Conservation (phyloP, 2,329 filamentous ascomycete genomes). For the Ascochyta rabiei region DNA sequence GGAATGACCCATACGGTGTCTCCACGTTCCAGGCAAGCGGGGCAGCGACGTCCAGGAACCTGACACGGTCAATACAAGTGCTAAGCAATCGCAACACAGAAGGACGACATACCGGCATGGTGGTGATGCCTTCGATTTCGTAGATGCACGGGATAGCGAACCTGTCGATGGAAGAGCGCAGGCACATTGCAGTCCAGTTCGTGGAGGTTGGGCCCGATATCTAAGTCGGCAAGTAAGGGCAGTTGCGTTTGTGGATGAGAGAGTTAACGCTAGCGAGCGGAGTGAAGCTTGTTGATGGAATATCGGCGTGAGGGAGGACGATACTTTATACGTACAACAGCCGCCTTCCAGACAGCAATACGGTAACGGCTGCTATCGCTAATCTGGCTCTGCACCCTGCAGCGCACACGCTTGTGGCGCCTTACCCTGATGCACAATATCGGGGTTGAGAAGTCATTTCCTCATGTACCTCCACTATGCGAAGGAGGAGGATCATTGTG, state of each 20-base stretch:
- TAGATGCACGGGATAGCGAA: conserved; percentile 36
- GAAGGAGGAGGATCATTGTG: conserved; percentile 9
- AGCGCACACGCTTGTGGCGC: conserved; percentile 28
- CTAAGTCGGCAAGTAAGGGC: not conserved
- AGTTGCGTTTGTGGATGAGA: not conserved
- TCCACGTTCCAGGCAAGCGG: conserved; percentile 48
- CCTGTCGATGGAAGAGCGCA: conserved; percentile 32
- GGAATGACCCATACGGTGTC: conserved; percentile 50
- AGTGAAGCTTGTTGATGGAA: conserved; percentile 1
- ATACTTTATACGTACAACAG: conserved; percentile 12
- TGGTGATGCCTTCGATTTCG: conserved; percentile 39
- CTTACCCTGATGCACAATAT: conserved; percentile 18
- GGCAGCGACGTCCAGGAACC: conserved; percentile 50
- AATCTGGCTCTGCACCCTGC: conserved; percentile 11
- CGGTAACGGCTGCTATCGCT: conserved; percentile 1
- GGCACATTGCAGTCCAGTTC: conserved; percentile 31
- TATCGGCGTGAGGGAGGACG: not conserved
- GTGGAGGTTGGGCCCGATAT: not conserved
- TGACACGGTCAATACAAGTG: conserved; percentile 18
- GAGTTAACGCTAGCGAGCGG: not conserved
- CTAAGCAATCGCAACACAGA: not conserved
- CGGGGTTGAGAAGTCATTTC: conserved; percentile 20
- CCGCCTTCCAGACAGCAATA: not conserved
- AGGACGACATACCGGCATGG: conserved; percentile 42
- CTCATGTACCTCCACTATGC: conserved; percentile 14